A percentile compares a stretch with the other conserved stretches of the same genome.
Conservation (phyloP, 345 rosid genomes). For the Xanthoceras sorbifolium region DNA sequence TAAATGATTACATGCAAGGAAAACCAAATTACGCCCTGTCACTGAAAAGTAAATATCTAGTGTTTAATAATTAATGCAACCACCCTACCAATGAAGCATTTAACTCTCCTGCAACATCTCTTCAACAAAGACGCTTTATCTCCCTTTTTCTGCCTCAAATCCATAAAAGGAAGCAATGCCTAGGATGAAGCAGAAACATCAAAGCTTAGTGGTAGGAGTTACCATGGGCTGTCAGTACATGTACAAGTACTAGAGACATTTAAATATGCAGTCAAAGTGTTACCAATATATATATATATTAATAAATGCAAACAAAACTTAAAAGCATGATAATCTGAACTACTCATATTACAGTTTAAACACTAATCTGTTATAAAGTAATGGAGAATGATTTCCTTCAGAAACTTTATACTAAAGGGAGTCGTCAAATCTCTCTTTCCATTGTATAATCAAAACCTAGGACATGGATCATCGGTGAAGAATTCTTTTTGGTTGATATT, state of each 20-base stretch:
- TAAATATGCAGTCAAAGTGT: background rate
- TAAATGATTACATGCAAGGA: background rate
- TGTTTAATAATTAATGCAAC: conserved; percentile 3
- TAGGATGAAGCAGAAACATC: conserved; percentile 24
- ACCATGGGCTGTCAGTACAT: background rate
- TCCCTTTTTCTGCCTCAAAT: conserved; percentile 49
- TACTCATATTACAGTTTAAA: background rate
- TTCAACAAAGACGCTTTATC: conserved; percentile 50
- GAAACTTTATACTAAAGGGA: too few species aligned
- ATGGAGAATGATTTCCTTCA: background rate
- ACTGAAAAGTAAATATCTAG: background rate
- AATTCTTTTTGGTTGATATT: background rate
- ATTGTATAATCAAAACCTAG: background rate
- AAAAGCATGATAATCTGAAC: background rate
- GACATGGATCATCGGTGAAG: background rate
- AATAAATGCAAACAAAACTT: background rate
- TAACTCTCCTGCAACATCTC: conserved; percentile 65
- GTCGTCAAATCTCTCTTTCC: background rate
- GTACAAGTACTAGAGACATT: background rate
- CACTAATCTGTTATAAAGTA: background rate
- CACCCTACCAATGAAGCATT: conserved; percentile 66
- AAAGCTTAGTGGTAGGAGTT: background rate
- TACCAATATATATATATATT: background rate
- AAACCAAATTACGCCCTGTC: too few species aligned
- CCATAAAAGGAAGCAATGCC: conserved; percentile 71